phyloP scores from a whole-genome alignment of 495 filamentous ascomycete genomes.

The Aspergillus baeticus region DNA sequence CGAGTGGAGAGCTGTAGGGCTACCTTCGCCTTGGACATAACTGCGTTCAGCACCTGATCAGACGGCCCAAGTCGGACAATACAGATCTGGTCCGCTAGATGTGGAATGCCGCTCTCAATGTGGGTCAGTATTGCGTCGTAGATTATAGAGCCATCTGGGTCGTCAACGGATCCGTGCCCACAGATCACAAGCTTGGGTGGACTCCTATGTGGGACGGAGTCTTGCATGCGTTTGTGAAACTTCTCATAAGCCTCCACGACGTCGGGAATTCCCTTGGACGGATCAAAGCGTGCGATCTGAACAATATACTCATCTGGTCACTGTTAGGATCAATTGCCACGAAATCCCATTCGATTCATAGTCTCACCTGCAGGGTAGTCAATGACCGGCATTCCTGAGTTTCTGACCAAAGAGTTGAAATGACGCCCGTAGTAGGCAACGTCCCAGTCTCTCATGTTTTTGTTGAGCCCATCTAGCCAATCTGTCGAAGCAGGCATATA shows the following conservation, averaged over 20 bases:
- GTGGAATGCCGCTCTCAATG: slow-evolving; percentile 54
- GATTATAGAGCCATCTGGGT: slow-evolving; percentile 74
- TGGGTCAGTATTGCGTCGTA: slow-evolving; percentile 69
- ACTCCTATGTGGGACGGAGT: slow-evolving; percentile 36
- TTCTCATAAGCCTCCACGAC: slow-evolving; percentile 77
- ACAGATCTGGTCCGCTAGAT: slow-evolving; percentile 60
- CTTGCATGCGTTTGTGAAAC: slow-evolving; percentile 60
- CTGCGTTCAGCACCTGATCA: slow-evolving; percentile 78
- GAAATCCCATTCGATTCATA: not conserved
- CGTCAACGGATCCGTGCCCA: slow-evolving; percentile 83
- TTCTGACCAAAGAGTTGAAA: slow-evolving; percentile 66
- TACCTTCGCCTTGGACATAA: slow-evolving; percentile 72
- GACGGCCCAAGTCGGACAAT: slow-evolving; percentile 75
- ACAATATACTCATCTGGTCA: slow-evolving; percentile 67
- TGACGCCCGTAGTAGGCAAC: slow-evolving; percentile 70
- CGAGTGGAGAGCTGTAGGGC: slow-evolving; percentile 78
- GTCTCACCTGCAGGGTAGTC: slow-evolving; percentile 60
- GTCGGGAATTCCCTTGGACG: slow-evolving; percentile 80
- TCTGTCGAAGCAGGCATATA: slow-evolving; percentile 86
- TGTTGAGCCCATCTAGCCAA: slow-evolving; percentile 89
- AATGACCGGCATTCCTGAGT: slow-evolving; percentile 56
- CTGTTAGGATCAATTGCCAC: not conserved
- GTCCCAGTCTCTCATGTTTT: slow-evolving; percentile 72
- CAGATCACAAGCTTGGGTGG: slow-evolving; percentile 75
- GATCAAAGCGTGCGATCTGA: slow-evolving; percentile 85